Conservation (phyloP, 208 protist species). For the Trypanosoma conorhini region DNA sequence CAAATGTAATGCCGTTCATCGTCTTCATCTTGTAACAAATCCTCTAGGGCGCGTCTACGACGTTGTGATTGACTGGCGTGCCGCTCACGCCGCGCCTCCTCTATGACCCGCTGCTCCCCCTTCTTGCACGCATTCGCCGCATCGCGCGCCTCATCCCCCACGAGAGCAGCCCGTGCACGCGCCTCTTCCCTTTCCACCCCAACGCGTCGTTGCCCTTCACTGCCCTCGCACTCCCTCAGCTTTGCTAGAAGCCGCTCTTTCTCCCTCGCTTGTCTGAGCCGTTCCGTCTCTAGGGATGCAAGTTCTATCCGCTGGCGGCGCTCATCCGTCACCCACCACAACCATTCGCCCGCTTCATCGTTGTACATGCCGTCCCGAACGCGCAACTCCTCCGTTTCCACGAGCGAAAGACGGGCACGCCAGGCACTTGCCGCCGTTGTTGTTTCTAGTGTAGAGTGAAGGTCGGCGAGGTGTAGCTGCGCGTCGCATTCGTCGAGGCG, state of each 20-base stretch:
- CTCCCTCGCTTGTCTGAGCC: background rate
- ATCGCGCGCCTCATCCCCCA: constrained; percentile 8
- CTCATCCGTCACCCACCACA: constrained; percentile 1
- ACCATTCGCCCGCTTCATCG: constrained; percentile 15
- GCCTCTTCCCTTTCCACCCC: constrained; percentile 1
- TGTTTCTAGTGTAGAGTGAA: background rate
- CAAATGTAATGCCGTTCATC: constrained; percentile 38
- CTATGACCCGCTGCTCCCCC: constrained; percentile 8
- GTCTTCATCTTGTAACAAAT: constrained; percentile 43
- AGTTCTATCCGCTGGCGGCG: constrained; percentile 2
- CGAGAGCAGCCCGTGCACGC: constrained; percentile 10
- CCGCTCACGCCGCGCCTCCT: constrained; percentile 23
- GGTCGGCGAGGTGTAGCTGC: background rate
- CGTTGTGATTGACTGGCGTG: constrained; percentile 10
- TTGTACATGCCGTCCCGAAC: constrained; percentile 12
- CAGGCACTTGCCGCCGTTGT: constrained; percentile 1
- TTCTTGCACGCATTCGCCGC: constrained; percentile 12
- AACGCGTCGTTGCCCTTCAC: constrained; percentile 1
- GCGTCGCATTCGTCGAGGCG: background rate
- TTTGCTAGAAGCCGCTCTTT: background rate
- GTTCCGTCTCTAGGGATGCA: background rate
- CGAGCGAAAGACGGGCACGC: constrained; percentile 3
- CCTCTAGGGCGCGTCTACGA: constrained; percentile 23
- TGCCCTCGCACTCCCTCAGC: background rate
- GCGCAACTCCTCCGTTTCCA: constrained; percentile 19